Conservation (phyloP, 2,329 filamentous ascomycete genomes). For the Diaporthe vaccinii region DNA sequence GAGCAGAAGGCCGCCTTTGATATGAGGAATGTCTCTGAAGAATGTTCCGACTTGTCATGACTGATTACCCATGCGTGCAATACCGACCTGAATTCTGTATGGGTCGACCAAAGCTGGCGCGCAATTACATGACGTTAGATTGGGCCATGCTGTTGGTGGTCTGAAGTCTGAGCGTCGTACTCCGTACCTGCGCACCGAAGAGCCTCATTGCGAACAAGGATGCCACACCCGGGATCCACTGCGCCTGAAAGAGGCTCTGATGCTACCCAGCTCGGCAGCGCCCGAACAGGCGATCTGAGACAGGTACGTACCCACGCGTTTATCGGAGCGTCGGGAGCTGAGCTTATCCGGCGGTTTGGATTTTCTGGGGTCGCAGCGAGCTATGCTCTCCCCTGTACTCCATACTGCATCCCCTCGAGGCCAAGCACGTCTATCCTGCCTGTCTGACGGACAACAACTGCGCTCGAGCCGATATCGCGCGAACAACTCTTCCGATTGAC, state of each 20-base stretch:
- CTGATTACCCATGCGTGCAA: background rate
- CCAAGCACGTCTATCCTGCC: constrained; percentile 22
- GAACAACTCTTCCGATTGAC: background rate
- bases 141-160: background rate
- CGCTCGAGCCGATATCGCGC: background rate
- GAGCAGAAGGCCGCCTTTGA: background rate
- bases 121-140: background rate
- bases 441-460: constrained; percentile 11
- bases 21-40: background rate
- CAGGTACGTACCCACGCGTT: constrained; percentile 2
- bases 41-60: background rate
- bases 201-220: constrained; percentile 30
- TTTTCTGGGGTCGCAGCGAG: constrained; percentile 32
- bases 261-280: constrained; percentile 31
- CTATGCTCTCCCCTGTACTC: background rate
- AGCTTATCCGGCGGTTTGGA: constrained; percentile 32
- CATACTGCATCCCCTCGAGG: background rate
- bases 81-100: no score
- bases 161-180: constrained; percentile 30
- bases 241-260: background rate
- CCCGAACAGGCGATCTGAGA: constrained; percentile 32
- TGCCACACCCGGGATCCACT: constrained; percentile 20
- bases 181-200: constrained; percentile 3
- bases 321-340: constrained; percentile 30
- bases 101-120: background rate